phyloP scores from a whole-genome alignment of 75 land plant genomes.

The Cupressus sempervirens region DNA sequence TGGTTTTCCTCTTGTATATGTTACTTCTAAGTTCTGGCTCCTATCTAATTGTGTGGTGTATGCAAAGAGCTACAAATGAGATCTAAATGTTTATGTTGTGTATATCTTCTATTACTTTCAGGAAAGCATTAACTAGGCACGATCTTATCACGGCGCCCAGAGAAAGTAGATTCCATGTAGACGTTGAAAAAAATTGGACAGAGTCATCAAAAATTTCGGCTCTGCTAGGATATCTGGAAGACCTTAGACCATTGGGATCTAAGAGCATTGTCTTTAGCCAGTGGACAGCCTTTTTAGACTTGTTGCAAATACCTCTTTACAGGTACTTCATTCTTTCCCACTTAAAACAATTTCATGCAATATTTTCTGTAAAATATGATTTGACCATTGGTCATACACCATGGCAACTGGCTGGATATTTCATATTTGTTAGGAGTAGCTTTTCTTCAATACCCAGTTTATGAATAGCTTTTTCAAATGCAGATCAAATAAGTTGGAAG shows the following conservation, averaged over 20 bases:
- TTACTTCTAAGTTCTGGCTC: background rate
- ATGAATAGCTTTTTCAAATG: background rate
- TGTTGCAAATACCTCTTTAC: slow-evolving; percentile 60
- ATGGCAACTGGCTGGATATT: background rate
- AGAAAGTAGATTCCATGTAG: slow-evolving; percentile 46
- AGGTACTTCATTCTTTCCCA: background rate
- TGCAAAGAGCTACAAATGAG: background rate
- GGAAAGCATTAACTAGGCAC: slow-evolving; percentile 34
- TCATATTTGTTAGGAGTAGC: background rate
- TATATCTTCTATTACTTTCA: background rate
- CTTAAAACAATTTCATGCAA: background rate
- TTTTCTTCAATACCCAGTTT: background rate
- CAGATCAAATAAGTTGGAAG: background rate
- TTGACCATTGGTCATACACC: background rate
- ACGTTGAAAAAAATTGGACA: slow-evolving; percentile 71
- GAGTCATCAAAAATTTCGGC: slow-evolving; percentile 66
- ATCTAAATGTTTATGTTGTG: background rate
- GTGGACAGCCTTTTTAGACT: slow-evolving; percentile 86
- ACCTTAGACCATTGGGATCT: slow-evolving; percentile 18
- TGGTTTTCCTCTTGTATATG: background rate
- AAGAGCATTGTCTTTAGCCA: slow-evolving; percentile 88
- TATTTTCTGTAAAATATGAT: background rate
- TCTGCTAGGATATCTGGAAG: slow-evolving; percentile 48
- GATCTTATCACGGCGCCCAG: slow-evolving; percentile 78
- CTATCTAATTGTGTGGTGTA: background rate